phyloP scores from a whole-genome alignment of 495 filamentous ascomycete genomes.

The Staphylotrichum tortipilum region DNA sequence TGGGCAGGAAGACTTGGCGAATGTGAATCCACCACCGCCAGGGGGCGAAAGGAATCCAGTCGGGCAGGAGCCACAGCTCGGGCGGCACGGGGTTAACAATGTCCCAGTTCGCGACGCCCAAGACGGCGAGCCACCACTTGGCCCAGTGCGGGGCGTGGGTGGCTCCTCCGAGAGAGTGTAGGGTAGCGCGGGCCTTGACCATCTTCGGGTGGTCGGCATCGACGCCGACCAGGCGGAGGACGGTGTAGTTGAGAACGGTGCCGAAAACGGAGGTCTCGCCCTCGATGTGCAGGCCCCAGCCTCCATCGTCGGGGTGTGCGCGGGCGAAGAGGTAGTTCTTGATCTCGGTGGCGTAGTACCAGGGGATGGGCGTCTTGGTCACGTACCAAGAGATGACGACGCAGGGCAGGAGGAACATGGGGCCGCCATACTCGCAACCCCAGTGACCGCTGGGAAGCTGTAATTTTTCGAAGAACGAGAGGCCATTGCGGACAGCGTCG shows the following conservation, averaged over 20 bases:
- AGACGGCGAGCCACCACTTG: constrained; percentile 81
- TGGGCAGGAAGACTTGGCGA: constrained; percentile 83
- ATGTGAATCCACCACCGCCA: constrained; percentile 99
- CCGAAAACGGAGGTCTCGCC: constrained; percentile 90
- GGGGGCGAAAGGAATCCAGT: constrained; percentile 89
- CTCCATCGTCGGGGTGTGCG: constrained; percentile 80
- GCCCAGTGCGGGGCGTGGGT: constrained; percentile 85
- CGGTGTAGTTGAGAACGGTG: constrained; percentile 82
- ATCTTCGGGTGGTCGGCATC: constrained; percentile 76
- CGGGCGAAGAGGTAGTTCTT: constrained; percentile 87
- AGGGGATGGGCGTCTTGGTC: constrained; percentile 80
- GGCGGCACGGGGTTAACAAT: constrained; percentile 89
- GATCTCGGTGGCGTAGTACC: constrained; percentile 76
- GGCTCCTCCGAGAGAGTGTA: constrained; percentile 83
- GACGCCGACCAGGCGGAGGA: constrained; percentile 78
- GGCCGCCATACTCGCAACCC: constrained; percentile 94
- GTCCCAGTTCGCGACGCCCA: constrained; percentile 82
- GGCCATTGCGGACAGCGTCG: constrained; percentile 68
- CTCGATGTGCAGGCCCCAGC: constrained; percentile 95
- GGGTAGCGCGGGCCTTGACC: constrained; percentile 72
- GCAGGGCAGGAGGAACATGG: constrained; percentile 78
- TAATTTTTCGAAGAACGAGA: constrained; percentile 82
- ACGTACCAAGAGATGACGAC: constrained; percentile 82
- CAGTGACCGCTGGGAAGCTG: constrained; percentile 87
- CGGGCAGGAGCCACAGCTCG: constrained; percentile 89